Evolutionary conservation across 2,329 filamentous ascomycete species (phyloP).

Genomic region (Blastomyces percursus): DNA sequence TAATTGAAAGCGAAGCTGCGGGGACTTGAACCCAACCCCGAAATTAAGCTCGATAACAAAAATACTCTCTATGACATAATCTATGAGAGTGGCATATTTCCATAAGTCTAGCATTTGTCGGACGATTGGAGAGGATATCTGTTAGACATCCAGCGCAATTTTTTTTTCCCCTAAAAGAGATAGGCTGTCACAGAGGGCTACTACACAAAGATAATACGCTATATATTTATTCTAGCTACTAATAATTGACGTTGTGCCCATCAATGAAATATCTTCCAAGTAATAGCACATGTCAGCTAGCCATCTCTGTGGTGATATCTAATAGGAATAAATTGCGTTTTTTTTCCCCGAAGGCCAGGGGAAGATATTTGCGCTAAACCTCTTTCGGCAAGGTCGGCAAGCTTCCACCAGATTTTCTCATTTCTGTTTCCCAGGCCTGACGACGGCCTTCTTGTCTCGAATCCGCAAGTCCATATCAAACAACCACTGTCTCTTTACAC

Average conservation of each 20-base stretch:
- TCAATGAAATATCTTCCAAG: neutral
- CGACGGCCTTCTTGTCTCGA: neutral
- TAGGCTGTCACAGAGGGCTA: too few relatives aligned
- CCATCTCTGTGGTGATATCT: too few relatives aligned
- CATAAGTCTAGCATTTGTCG: neutral
- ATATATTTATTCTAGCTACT: too few relatives aligned
- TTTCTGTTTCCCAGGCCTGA: constrained; percentile 2
- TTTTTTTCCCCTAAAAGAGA: neutral
- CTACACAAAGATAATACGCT: too few relatives aligned
- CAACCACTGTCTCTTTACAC: neutral
- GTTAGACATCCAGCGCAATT: neutral
- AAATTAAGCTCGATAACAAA: neutral
- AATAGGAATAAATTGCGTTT: too few relatives aligned
- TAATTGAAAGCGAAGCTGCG: constrained; percentile 49
- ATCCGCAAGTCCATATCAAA: neutral
- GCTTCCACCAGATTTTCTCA: constrained; percentile 14
- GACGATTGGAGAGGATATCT: neutral
- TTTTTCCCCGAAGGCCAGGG: too few relatives aligned
- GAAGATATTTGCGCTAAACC: constrained; percentile 6
- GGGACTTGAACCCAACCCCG: constrained; percentile 16
- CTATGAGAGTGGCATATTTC: neutral
- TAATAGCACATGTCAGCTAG: too few relatives aligned
- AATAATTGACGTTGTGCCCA: neutral
- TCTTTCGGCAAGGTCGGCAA: constrained; percentile 11
- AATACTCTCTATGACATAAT: neutral